Base-by-base conservation (phyloP, 2,329 filamentous ascomycete species). In the Rhynchosporium agropyri region DNA sequence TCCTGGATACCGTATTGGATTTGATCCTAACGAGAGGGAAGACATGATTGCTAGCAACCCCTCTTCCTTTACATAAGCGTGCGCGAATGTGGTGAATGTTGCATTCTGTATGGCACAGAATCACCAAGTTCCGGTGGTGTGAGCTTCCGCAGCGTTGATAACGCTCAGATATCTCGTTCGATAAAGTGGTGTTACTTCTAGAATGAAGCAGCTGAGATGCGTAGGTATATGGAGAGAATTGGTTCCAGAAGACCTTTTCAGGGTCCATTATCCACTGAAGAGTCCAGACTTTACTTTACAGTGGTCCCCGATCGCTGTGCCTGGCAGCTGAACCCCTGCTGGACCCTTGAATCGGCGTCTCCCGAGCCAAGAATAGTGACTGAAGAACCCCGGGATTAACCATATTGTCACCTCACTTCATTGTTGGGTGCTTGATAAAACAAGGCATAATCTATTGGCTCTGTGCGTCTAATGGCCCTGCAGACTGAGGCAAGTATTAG, bases 1-100 rank as follows among this genome's bases (percentile, higher is more conserved):
- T 57, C 20, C 40, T 57, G 43, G 54, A 57, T 45, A 48, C 53
- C 33, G 60, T 33, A 43, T 62, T 51, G 54, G 12, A 26, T 53
- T 62, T 62, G 45, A 13, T 51, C 33, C 36, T 48, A 31, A 20
- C 7, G 60, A 38, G n/a, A 31, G 3, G 12, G 26, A 9, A 57
- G 54, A 45, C 54, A 45, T 57, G 12, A n/a, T 57, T 43, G 36
- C 43, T 28, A 45, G 15, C 4, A 33, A 26, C 28, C 28, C 33
- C 42, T 13, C 29, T 57, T 46, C 10, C 54, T 10, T 57, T 57
- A 57, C 45, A 40, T 57, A 57, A 9, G 45, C 26, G 12, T 33
- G 26, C 54, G 29, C 3, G 15, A 1, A 15, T 29, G 40, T 33
- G 42, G 42, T 33, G 42, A 29, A 46, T 12, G 5, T 26, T 57